phyloP scores from a whole-genome alignment of 169 alveolate species.

The Toxoplasma gondii region DNA sequence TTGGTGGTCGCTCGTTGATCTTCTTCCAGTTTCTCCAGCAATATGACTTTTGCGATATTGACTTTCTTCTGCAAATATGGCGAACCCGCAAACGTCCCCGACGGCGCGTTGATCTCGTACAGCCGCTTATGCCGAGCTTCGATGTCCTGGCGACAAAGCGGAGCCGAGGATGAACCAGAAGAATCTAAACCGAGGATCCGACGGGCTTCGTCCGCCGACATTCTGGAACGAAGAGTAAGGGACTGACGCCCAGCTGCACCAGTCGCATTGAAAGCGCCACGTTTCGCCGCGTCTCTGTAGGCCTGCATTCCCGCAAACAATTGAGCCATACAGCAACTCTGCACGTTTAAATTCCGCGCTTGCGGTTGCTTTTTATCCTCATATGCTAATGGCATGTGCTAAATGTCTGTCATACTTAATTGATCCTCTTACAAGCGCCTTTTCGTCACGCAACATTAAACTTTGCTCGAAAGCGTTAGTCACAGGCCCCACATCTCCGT shows the following conservation, averaged over 20 bases:
- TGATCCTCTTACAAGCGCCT: no score
- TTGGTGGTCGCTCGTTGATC: not conserved
- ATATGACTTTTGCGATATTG: constrained; percentile 30
- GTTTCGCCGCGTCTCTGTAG: constrained; percentile 49
- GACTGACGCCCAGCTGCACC: constrained; percentile 10
- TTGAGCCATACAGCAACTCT: not conserved
- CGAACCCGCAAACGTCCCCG: constrained; percentile 49
- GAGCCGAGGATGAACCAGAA: not conserved
- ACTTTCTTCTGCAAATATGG: constrained; percentile 56
- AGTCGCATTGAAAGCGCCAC: constrained; percentile 1
- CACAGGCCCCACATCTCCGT: no score
- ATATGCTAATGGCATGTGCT: no score
- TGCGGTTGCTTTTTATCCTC: no score
- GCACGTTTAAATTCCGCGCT: not conserved
- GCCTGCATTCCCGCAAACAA: constrained; percentile 17
- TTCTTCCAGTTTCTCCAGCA: constrained; percentile 43
- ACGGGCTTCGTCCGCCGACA: constrained; percentile 52
- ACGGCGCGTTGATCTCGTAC: constrained; percentile 51
- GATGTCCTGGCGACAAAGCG: constrained; percentile 4
- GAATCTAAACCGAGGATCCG: constrained; percentile 28
- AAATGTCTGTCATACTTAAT: no score
- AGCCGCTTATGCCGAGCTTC: constrained; percentile 27
- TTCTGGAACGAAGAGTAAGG: constrained; percentile 37
- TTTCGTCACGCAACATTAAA: no score
- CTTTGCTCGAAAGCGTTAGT: no score